Evolutionary conservation across 768 basidiomycete genomes (phyloP).

Genomic region (Leucogyrophana mollusca): DNA sequence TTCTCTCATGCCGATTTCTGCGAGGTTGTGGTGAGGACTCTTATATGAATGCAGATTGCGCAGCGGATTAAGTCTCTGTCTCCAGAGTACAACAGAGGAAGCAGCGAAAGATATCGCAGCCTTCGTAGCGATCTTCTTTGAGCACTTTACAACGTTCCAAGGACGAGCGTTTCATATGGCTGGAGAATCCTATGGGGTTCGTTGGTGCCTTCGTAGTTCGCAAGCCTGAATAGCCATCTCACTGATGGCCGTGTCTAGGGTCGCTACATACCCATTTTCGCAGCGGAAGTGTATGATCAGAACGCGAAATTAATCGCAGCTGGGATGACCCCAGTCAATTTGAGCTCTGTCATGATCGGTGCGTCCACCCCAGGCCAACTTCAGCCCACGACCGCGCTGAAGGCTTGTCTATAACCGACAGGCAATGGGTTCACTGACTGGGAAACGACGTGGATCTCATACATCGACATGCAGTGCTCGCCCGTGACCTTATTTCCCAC

Average conservation of each 20-base stretch:
- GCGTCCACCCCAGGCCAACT: no score
- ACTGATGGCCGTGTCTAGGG: no score
- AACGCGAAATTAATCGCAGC: conserved; percentile 39
- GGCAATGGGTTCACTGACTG: conserved; percentile 48
- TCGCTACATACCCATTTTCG: conserved; percentile 51
- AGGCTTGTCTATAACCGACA: conserved; percentile 1
- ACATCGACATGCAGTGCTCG: conserved; percentile 57
- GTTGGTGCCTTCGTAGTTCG: no score
- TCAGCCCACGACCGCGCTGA: no score
- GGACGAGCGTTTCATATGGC: conserved; percentile 65
- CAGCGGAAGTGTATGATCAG: conserved; percentile 47
- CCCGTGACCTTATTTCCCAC: conserved; percentile 47
- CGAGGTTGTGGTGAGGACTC: conserved; percentile 34
- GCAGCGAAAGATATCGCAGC: conserved; percentile 70
- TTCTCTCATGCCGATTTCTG: conserved; percentile 46
- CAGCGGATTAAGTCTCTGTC: not conserved
- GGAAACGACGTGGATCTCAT: conserved; percentile 36
- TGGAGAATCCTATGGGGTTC: conserved; percentile 55
- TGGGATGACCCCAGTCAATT: conserved; percentile 49
- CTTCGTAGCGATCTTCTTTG: conserved; percentile 73
- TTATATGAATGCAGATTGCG: not conserved
- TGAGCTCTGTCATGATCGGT: conserved; percentile 52
- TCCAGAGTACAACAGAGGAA: conserved; percentile 60
- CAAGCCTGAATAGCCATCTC: no score
- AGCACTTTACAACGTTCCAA: conserved; percentile 69